Base-by-base conservation (phyloP, 495 filamentous ascomycete genomes). In the Penicillium fimorum region DNA sequence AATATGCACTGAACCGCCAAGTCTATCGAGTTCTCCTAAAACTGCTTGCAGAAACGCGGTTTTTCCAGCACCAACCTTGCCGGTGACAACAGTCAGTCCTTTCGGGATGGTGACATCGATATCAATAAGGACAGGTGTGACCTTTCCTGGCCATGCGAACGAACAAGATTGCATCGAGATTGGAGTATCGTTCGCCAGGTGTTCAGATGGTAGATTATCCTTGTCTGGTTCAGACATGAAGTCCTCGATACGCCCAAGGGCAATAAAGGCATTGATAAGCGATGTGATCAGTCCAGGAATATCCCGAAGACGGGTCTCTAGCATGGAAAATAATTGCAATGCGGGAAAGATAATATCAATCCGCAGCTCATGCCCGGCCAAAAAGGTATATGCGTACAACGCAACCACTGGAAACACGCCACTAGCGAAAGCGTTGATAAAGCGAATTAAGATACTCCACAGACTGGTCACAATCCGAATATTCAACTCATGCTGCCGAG, bases 161-260 rank as follows among this genome's bases (percentile, higher is more conserved):
- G 84, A 87, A 24, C 87, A 89, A 27, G 79, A 75, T 12, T 79
- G 67, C 42, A 94, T 66, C 37, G 74, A 65, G 22, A 91, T 64
- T 3, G 62, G 51, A 1, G 57, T 25, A 15, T 76, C 56, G 33
- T 58, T 71, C 54, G 60, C 59, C 44, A 57, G 60, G 17, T 58
- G 52, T 41, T 74, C 72, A 30, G 69, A 67, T 4, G 74, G 70
- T 25, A 50, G 48, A 24, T 72, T 70, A 40, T 82, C 82, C 66
- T 89, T 92, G 66, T 95, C 83, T 2, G 89, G 89, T 69, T 95
- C 90, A 3, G 74, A 66, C 89, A 95, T 92, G 71, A 92, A 95
- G 18, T 81, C 79, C 61, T 94, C 88, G 45, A 95, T 87, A 58
- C 90, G 82, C n/a, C 75, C 82, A 59, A 93, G 80, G 5, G 89